phyloP scores from a whole-genome alignment of 2,329 filamentous ascomycete species.

The Colletotrichum tanaceti region DNA sequence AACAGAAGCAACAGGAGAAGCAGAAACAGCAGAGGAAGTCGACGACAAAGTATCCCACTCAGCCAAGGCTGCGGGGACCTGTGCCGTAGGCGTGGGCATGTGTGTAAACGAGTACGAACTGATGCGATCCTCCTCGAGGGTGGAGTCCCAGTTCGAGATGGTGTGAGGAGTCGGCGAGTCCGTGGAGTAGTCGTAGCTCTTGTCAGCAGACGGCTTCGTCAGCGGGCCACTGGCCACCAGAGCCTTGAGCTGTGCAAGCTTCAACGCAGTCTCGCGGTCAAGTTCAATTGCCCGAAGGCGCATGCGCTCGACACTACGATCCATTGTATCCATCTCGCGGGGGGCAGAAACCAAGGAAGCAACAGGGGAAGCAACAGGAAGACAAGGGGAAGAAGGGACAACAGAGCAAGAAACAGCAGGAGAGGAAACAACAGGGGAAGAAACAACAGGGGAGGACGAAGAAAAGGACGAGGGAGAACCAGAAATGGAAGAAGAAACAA shows the following conservation, averaged over 20 bases:
- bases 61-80: slow-evolving; percentile 12
- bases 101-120: slow-evolving; percentile 5
- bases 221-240: background rate
- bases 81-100: background rate
- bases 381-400: background rate
- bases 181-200: slow-evolving; percentile 22
- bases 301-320: slow-evolving; percentile 20
- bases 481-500: background rate
- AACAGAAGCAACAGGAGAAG: background rate
- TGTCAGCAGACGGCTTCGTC: slow-evolving; percentile 2
- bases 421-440: background rate
- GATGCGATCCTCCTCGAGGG: slow-evolving; percentile 15
- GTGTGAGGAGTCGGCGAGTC: slow-evolving; percentile 20
- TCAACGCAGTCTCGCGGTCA: slow-evolving; percentile 2
- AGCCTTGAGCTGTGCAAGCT: slow-evolving; percentile 21
- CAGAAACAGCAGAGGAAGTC: background rate
- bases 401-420: background rate
- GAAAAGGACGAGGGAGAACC: background rate
- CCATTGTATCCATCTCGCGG: slow-evolving; percentile 16
- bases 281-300: slow-evolving; percentile 7
- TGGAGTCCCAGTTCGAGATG: slow-evolving; percentile 26
- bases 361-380: background rate
- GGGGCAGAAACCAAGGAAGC: background rate
- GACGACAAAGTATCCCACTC: slow-evolving; percentile 11
- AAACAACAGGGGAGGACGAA: background rate